A percentile compares a stretch with the other conserved stretches of the same genome.
Evolutionary conservation across 441 rosid genomes (phyloP).

Genomic region (Populus tomentosa): DNA sequence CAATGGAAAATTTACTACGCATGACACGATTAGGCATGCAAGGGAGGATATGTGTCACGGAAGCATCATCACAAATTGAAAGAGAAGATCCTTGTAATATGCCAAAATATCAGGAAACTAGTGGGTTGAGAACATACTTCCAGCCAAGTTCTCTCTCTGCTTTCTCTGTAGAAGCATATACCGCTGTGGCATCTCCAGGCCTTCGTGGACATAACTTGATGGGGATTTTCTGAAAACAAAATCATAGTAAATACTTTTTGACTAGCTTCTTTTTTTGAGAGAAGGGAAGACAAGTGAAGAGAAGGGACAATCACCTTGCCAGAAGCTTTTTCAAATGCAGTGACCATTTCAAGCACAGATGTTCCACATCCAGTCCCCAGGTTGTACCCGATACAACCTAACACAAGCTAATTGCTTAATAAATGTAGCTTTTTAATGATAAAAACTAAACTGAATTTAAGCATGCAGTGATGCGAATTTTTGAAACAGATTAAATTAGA

Average conservation of each 20-base stretch:
- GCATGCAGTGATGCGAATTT: neutral
- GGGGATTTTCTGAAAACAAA: slow-evolving; percentile 71
- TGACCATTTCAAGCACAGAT: slow-evolving; percentile 53
- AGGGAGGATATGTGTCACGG: neutral
- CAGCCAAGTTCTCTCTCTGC: slow-evolving; percentile 89
- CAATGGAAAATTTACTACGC: too few relatives aligned
- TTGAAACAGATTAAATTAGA: neutral
- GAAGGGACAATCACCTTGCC: slow-evolving; percentile 55
- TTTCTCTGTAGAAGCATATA: slow-evolving; percentile 71
- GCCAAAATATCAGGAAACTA: neutral
- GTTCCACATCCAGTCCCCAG: slow-evolving; percentile 95
- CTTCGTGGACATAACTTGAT: slow-evolving; percentile 78
- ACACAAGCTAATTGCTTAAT: neutral
- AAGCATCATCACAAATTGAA: slow-evolving; percentile 10
- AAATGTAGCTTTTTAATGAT: neutral
- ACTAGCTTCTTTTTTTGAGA: neutral
- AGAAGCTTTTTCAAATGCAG: slow-evolving; percentile 49
- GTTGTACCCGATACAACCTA: slow-evolving; percentile 87
- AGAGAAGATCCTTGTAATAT: neutral
- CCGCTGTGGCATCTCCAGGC: slow-evolving; percentile 91
- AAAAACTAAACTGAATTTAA: neutral
- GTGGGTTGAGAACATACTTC: slow-evolving; percentile 50
- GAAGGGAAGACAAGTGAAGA: neutral
- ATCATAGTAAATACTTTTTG: slow-evolving; percentile 8
- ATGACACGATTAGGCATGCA: too few relatives aligned